Evolutionary conservation across 768 basidiomycete genomes (phyloP).

Genomic region (Hebeloma cylindrosporum): DNA sequence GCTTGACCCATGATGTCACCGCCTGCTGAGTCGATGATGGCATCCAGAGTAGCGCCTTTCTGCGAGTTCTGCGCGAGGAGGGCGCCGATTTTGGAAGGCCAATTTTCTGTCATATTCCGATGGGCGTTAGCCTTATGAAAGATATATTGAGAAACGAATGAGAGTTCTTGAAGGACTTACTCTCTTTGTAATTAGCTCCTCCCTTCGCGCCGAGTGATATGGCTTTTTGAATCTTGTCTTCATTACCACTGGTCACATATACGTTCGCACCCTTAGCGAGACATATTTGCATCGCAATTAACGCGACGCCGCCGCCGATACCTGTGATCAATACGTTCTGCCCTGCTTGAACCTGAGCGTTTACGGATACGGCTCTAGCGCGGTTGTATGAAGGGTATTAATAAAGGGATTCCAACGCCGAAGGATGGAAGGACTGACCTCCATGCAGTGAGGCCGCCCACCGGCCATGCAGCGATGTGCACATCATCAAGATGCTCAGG

Average conservation of each 20-base stretch:
- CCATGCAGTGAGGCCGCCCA: slow-evolving; percentile 82
- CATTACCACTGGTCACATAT: slow-evolving; percentile 76
- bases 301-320: slow-evolving; percentile 82
- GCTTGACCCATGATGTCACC: slow-evolving; percentile 59
- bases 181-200: slow-evolving; percentile 71
- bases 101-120: slow-evolving; percentile 38
- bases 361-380: slow-evolving; percentile 61
- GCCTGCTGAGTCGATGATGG: slow-evolving; percentile 70
- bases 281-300: slow-evolving; percentile 72
- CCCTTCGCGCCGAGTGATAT: slow-evolving; percentile 68
- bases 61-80: slow-evolving; percentile 40
- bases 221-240: slow-evolving; percentile 69
- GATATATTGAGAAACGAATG: background rate
- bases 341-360: slow-evolving; percentile 59
- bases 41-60: slow-evolving; percentile 43
- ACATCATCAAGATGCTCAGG: slow-evolving; percentile 69
- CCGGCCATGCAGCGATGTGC: slow-evolving; percentile 74
- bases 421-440: slow-evolving; percentile 45
- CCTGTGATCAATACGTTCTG: slow-evolving; percentile 82
- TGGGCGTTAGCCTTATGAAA: background rate
- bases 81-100: slow-evolving; percentile 48
- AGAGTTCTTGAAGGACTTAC: slow-evolving; percentile 34
- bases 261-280: slow-evolving; percentile 74
- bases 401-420: background rate
- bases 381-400: background rate